These are phyloP conservation scores for Corymbia maculata DNA, from an alignment of 345 rosid species.

Conservation along the genomic window DNA sequence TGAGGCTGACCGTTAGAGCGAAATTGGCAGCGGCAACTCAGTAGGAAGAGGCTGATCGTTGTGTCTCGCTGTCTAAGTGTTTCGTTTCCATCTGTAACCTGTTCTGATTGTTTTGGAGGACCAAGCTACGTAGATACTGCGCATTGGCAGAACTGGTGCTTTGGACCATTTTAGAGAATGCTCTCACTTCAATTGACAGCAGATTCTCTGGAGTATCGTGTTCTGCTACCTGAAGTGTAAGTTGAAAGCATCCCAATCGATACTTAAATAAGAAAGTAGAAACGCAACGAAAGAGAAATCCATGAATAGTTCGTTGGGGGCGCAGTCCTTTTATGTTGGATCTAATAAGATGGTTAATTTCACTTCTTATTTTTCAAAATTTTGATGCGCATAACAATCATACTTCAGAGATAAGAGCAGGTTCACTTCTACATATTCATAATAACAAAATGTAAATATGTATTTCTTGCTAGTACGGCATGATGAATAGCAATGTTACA, in stretches of 20 bases:
- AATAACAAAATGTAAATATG: not conserved
- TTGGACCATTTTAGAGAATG: conserved; percentile 68
- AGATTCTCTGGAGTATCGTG: conserved; percentile 1
- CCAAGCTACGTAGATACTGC: conserved; percentile 53
- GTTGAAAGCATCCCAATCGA: not conserved
- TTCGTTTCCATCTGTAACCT: not conserved
- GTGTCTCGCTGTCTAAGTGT: not conserved
- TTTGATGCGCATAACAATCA: not conserved
- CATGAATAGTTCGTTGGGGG: not conserved
- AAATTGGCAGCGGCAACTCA: conserved; percentile 75
- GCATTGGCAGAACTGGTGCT: conserved; percentile 71
- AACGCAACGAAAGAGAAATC: not conserved
- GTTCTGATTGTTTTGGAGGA: conserved; percentile 20
- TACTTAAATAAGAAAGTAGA: not conserved
- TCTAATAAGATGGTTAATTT: not conserved
- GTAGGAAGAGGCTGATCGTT: conserved; percentile 67
- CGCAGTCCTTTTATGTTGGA: not conserved
- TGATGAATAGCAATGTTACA: not conserved
- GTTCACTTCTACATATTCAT: not conserved
- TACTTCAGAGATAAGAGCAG: not conserved
- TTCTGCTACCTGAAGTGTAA: conserved; percentile 52
- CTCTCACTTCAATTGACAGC: conserved; percentile 6
- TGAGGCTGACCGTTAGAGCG: conserved; percentile 67
- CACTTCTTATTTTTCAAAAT: not conserved
- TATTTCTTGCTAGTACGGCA: not conserved